phyloP scores from a whole-genome alignment of 2,329 filamentous ascomycete species.

The Cladosporium velox region DNA sequence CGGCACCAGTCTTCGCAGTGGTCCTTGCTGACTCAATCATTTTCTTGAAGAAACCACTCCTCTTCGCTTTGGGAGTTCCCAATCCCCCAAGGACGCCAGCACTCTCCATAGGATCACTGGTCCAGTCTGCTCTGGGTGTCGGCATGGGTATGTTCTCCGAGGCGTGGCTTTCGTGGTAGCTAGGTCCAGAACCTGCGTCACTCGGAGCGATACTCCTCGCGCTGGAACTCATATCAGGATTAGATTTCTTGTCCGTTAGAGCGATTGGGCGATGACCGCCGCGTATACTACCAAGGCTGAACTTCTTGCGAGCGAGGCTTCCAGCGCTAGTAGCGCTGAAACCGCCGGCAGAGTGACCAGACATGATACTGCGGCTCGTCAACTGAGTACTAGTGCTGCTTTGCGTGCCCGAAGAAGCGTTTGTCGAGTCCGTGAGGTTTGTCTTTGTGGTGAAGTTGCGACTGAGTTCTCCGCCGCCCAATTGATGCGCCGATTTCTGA shows the following conservation, averaged over 20 bases:
- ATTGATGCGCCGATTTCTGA: conserved; percentile 77
- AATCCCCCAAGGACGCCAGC: conserved; percentile 76
- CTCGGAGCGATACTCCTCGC: conserved; percentile 55
- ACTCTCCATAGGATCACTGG: conserved; percentile 61
- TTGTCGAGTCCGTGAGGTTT: conserved; percentile 75
- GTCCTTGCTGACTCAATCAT: conserved; percentile 94
- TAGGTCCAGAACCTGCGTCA: conserved; percentile 47
- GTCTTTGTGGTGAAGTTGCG: conserved; percentile 89
- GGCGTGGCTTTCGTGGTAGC: conserved; percentile 84
- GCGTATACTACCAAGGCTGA: conserved; percentile 47
- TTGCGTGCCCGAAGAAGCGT: conserved; percentile 50
- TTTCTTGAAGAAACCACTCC: conserved; percentile 91
- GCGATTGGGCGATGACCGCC: conserved; percentile 29
- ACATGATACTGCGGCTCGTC: conserved; percentile 89
- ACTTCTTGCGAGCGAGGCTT: conserved; percentile 78
- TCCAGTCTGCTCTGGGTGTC: conserved; percentile 67
- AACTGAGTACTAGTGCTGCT: conserved; percentile 73
- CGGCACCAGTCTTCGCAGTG: conserved; percentile 69
- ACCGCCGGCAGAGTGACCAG: conserved; percentile 82
- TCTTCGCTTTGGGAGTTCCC: conserved; percentile 71
- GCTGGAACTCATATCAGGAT: conserved; percentile 33
- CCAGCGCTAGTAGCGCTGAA: conserved; percentile 96
- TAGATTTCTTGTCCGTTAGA: conserved; percentile 29
- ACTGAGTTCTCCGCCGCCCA: conserved; percentile 67
- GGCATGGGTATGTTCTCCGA: conserved; percentile 55